A percentile compares a stretch with the other conserved stretches of the same genome.
Conservation (phyloP, 208 protist species). For the Crithidia thermophila region DNA sequence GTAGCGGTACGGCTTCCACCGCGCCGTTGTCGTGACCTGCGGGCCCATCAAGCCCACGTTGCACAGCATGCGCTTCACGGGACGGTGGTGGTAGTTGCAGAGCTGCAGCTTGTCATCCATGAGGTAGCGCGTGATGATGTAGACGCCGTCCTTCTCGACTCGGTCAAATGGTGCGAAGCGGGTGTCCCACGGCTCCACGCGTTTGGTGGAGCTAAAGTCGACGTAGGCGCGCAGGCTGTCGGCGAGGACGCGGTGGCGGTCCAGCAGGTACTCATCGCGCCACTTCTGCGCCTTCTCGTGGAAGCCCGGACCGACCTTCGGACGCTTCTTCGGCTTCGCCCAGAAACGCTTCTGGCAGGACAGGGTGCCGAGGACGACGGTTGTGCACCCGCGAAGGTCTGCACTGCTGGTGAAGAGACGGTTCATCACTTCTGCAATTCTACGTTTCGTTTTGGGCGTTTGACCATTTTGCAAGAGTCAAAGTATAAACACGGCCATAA, state of each 20-base stretch:
- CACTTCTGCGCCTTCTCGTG: slow-evolving; percentile 92
- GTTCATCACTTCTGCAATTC: slow-evolving; percentile 23
- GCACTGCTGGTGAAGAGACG: slow-evolving; percentile 67
- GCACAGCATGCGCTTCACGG: slow-evolving; percentile 86
- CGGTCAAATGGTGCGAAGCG: slow-evolving; percentile 91
- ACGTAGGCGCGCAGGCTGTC: slow-evolving; percentile 89
- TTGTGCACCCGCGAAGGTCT: slow-evolving; percentile 47
- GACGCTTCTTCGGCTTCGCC: slow-evolving; percentile 89
- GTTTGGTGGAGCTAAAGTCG: slow-evolving; percentile 85
- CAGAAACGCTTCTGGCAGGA: slow-evolving; percentile 77
- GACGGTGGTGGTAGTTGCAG: slow-evolving; percentile 89
- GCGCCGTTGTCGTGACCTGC: slow-evolving; percentile 73
- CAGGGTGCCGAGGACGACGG: slow-evolving; percentile 27
- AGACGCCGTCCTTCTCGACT: slow-evolving; percentile 89
- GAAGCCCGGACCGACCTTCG: slow-evolving; percentile 88
- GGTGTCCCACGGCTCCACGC: slow-evolving; percentile 89
- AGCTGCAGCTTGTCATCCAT: slow-evolving; percentile 93
- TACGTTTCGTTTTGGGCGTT: neutral
- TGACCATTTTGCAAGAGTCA: too few relatives aligned
- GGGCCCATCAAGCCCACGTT: slow-evolving; percentile 91
- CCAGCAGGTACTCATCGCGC: slow-evolving; percentile 87
- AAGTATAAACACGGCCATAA: neutral
- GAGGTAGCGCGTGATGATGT: slow-evolving; percentile 81
- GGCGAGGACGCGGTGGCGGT: slow-evolving; percentile 83
- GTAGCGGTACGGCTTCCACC: slow-evolving; percentile 89